A percentile compares a stretch with the other conserved stretches of the same genome.
phyloP scores from a whole-genome alignment of 148 eudicot species.

The Diospyros lotus region DNA sequence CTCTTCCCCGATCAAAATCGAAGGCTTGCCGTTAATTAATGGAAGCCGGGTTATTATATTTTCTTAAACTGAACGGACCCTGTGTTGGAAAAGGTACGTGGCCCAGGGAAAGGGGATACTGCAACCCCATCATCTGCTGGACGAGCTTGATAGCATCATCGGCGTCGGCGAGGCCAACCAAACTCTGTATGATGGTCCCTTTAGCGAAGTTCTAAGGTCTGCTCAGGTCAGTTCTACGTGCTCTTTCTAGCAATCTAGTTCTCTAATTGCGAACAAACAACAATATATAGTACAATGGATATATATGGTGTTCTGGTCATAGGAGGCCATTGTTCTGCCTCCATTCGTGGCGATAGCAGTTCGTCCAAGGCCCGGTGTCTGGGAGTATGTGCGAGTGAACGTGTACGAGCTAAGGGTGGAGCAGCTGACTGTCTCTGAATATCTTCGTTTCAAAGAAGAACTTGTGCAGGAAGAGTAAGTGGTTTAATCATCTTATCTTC shows the following conservation, averaged over 20 bases:
- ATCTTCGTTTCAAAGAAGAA: slow-evolving; percentile 81
- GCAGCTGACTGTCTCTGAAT: slow-evolving; percentile 68
- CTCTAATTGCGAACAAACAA: too few relatives aligned
- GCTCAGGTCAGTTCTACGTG: slow-evolving; percentile 53
- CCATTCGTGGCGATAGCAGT: slow-evolving; percentile 93
- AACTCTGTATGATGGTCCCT: slow-evolving; percentile 53
- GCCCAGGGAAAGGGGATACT: slow-evolving; percentile 82
- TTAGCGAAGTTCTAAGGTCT: slow-evolving; percentile 63
- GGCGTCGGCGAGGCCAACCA: slow-evolving; percentile 49
- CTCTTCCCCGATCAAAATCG: too few relatives aligned
- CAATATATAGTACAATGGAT: too few relatives aligned
- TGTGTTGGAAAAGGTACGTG: slow-evolving; percentile 50
- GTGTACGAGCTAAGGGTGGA: slow-evolving; percentile 54
- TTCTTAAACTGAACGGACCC: too few relatives aligned
- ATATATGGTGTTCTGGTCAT: background rate
- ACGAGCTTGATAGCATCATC: slow-evolving; percentile 59
- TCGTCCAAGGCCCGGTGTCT: slow-evolving; percentile 90
- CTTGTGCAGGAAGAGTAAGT: slow-evolving; percentile 74
- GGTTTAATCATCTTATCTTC: too few relatives aligned
- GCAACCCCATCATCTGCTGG: slow-evolving; percentile 85
- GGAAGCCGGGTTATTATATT: too few relatives aligned
- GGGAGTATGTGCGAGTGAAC: slow-evolving; percentile 86
- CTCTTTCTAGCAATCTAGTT: too few relatives aligned
- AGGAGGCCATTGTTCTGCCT: slow-evolving; percentile 84
- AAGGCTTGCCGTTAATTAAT: too few relatives aligned